phyloP scores from a whole-genome alignment of 2,329 filamentous ascomycete genomes.

The Tolypocladium tropicale region DNA sequence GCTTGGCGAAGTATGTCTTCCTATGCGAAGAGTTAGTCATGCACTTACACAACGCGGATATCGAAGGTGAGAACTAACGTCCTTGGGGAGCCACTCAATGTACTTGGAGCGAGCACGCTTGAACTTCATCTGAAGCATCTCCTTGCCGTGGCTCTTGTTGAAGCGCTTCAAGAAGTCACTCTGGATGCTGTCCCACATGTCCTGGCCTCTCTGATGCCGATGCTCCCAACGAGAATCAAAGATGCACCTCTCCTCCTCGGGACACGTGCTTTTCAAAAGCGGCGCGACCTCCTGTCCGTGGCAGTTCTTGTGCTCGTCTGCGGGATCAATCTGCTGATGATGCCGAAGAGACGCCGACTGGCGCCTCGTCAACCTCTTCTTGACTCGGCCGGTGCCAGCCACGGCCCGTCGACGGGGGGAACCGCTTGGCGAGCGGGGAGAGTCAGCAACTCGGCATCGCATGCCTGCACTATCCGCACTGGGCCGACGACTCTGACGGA shows the following conservation, averaged over 20 bases:
- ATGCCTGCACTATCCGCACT: conserved; percentile 11
- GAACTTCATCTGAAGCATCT: conserved; percentile 47
- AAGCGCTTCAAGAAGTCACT: conserved; percentile 27
- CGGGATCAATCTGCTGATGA: conserved; percentile 9
- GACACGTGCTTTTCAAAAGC: conserved; percentile 32
- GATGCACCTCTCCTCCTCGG: conserved; percentile 37
- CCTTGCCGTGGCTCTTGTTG: conserved; percentile 29
- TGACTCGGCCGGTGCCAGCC: conserved; percentile 14
- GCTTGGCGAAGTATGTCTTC: conserved; percentile 29
- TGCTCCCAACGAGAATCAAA: conserved; percentile 37
- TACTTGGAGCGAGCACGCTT: conserved; percentile 39
- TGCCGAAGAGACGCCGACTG: conserved; percentile 3
- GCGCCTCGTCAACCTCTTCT: conserved; percentile 11
- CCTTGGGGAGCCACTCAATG: conserved; percentile 34
- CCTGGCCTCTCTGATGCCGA: conserved; percentile 38
- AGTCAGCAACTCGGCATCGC: conserved; percentile 3
- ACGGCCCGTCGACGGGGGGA: conserved; percentile 16
- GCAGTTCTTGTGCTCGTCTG: conserved; percentile 24
- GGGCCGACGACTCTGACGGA: conserved; percentile 12
- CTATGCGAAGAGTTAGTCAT: conserved; percentile 14
- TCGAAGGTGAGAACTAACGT: conserved; percentile 29
- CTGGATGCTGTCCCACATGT: conserved; percentile 48
- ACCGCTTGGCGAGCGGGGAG: conserved; percentile 11
- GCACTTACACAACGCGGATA: neutral
- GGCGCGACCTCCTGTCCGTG: conserved; percentile 22